These are phyloP conservation scores for Aciculosporium take DNA, from an alignment of 2,329 filamentous ascomycete species.

Conservation along the genomic window DNA sequence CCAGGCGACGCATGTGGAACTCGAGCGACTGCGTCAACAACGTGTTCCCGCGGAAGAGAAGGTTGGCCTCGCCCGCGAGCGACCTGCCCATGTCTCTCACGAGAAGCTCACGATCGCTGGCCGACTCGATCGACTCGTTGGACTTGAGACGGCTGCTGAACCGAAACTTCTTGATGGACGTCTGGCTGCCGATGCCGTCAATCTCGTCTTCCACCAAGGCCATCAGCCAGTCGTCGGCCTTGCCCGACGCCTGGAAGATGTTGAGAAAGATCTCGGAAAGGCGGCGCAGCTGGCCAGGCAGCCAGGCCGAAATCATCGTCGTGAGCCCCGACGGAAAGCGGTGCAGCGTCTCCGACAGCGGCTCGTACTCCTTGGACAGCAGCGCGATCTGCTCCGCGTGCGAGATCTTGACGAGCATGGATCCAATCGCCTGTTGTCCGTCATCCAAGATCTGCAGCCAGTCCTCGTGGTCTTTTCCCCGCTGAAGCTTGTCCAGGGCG, in stretches of 20 bases:
- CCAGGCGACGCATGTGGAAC: slow-evolving; percentile 86
- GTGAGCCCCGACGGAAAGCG: slow-evolving; percentile 74
- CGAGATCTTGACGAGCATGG: slow-evolving; percentile 69
- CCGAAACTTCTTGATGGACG: slow-evolving; percentile 56
- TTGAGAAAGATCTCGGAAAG: slow-evolving; percentile 79
- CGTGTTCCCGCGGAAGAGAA: slow-evolving; percentile 90
- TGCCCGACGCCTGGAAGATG: slow-evolving; percentile 86
- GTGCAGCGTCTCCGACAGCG: slow-evolving; percentile 70
- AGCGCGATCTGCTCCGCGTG: slow-evolving; percentile 85
- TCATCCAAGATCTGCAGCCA: slow-evolving; percentile 77
- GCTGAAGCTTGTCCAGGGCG: slow-evolving; percentile 62
- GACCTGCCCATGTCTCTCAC: slow-evolving; percentile 68
- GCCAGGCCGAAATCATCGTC: slow-evolving; percentile 63
- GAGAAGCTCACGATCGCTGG: slow-evolving; percentile 53
- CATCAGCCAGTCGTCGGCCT: slow-evolving; percentile 79
- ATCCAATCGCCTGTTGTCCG: slow-evolving; percentile 61
- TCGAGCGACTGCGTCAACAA: slow-evolving; percentile 86
- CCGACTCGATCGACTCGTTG: slow-evolving; percentile 50
- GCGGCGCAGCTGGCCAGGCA: slow-evolving; percentile 64
- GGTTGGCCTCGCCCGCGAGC: slow-evolving; percentile 74
- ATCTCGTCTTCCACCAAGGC: slow-evolving; percentile 93
- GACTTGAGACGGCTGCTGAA: slow-evolving; percentile 59
- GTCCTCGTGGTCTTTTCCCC: slow-evolving; percentile 65
- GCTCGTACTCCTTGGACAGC: slow-evolving; percentile 70
- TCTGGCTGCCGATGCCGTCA: slow-evolving; percentile 76